These are phyloP conservation scores for Fusarium xylarioides DNA, from an alignment of 2,329 filamentous ascomycete species.

Conservation along the genomic window DNA sequence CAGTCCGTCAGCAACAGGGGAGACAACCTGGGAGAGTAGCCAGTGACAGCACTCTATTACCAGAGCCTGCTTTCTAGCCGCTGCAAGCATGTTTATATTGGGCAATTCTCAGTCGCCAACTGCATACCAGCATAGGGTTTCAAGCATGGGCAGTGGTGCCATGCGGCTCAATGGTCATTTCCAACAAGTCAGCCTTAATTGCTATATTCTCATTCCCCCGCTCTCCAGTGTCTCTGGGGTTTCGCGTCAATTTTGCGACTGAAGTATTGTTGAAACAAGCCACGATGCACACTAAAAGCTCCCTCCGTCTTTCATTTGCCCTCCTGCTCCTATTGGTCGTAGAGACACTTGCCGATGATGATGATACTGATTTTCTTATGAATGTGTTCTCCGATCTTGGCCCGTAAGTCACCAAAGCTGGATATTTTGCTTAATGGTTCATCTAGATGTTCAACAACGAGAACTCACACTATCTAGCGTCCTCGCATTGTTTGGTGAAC, in stretches of 20 bases:
- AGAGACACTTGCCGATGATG: neutral
- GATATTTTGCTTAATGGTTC: neutral
- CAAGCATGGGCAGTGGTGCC: neutral
- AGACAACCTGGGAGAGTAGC: neutral
- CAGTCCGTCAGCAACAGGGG: neutral
- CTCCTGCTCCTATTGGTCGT: neutral
- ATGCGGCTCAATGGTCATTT: neutral
- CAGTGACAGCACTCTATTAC: neutral
- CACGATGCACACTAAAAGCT: neutral
- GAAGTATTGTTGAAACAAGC: too few relatives aligned
- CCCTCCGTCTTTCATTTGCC: neutral
- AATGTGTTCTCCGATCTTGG: neutral
- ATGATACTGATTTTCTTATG: neutral
- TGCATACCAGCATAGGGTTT: neutral
- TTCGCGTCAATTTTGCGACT: neutral
- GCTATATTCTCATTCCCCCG: rapidly evolving
- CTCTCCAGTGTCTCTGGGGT: neutral
- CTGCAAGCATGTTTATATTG: neutral
- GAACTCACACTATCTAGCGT: neutral
- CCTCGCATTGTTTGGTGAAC: neutral
- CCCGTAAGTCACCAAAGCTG: neutral
- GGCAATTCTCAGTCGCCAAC: neutral
- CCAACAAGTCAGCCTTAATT: neutral
- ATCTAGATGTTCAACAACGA: too few relatives aligned
- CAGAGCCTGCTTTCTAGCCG: neutral